Evolutionary conservation across 805 yeast species (phyloP), one percentile per base, ranked within the genome.

Genomic region (Kuraishia hungarica): DNA sequence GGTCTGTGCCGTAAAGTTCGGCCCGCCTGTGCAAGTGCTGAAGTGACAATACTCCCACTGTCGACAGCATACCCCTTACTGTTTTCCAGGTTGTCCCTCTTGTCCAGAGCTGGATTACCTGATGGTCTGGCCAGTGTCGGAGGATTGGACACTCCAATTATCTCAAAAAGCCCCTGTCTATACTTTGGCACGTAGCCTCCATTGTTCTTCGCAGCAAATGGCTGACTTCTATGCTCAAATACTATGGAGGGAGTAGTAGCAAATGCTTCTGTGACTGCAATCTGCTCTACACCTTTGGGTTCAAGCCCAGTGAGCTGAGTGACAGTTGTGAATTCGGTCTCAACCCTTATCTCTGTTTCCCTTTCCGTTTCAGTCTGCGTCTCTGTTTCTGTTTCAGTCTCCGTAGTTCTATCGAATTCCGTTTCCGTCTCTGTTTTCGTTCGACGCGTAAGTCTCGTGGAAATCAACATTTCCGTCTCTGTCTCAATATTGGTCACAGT

Each of bases 301-400:
- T 20, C 58, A 55, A 10, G 24, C 6, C 2, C 48, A 39, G 11
- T 19, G 17, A 8, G 8, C 50, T 11, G 55, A 22, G 50, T 51
- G 8, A n/a, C 29, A 6, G 56, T 54, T 2, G 21, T 6, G 52
- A 51, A 59, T 26, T 57, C 56, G 24, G 53, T n/a, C 35, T 53
- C 59, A 4, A 59, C 57, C 6, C 57, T 60, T 22, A 61, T 57
- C 7, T 52, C 21, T 55, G 47, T 56, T 21, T 59, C 62, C 60
- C 59, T 58, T 52, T 59, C 58, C 52, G 39, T 53, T 51, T 62
- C 61, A 6, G 63, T 62, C 50, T 58, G 62, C 52, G 39, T 53
- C 51, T 62, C 61, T 13, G 63, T 62, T 51, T 52, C 58, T 4
- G 54, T 54, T 39, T 58, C 58, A 1, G 60, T 57, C 21, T 59